Conservation (phyloP, 2,329 filamentous ascomycete genomes). For the Leptosphaerulina australis region DNA sequence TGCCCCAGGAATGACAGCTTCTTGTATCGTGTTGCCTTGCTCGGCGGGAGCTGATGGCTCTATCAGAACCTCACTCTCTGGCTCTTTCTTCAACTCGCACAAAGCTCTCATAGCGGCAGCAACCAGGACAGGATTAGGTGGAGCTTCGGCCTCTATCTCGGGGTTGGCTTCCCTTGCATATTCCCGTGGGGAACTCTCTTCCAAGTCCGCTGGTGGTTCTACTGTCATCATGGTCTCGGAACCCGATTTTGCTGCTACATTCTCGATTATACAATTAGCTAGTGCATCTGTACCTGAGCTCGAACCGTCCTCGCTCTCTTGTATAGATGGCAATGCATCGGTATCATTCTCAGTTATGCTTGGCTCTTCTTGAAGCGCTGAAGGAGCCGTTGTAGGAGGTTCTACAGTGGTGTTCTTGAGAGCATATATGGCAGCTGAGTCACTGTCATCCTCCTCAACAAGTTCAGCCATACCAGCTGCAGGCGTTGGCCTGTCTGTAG, state of each 20-base stretch:
- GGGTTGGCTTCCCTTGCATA: background rate
- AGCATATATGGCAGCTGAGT: background rate
- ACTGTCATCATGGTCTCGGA: background rate
- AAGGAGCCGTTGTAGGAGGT: background rate
- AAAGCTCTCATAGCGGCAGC: slow-evolving; percentile 8
- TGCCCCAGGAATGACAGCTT: background rate
- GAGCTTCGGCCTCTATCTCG: slow-evolving; percentile 6
- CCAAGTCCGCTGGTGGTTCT: background rate
- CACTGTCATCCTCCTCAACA: background rate
- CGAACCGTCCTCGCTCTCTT: background rate
- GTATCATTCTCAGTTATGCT: background rate
- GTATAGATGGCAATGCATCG: too few relatives aligned
- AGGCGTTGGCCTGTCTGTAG: background rate
- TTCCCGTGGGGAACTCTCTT: background rate
- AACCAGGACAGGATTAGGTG: slow-evolving; percentile 8
- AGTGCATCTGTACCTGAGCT: background rate
- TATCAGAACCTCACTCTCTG: background rate
- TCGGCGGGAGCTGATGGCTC: background rate
- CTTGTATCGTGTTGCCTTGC: background rate
- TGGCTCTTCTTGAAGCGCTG: background rate
- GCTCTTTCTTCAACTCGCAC: background rate
- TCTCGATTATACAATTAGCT: background rate
- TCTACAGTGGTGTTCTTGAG: background rate
- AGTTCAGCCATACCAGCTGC: background rate
- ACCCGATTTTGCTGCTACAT: background rate